Conservation (phyloP, 805 yeast genomes). For the Saturnispora mendoncae region DNA sequence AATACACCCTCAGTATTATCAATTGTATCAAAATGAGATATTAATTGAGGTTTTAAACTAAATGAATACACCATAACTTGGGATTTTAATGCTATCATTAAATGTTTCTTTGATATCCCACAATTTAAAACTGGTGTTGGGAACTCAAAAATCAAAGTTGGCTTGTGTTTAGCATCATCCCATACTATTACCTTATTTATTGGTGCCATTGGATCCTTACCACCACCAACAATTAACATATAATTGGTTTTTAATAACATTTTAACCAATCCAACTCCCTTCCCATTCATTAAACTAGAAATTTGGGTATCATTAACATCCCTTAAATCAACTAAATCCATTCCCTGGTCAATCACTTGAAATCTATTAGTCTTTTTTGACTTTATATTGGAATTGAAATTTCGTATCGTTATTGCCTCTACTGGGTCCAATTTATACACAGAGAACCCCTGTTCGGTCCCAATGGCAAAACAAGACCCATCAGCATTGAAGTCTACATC, state of each 20-base stretch:
- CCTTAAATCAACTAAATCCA: not conserved
- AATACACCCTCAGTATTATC: conserved; percentile 58
- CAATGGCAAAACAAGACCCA: conserved; percentile 79
- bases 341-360: not conserved
- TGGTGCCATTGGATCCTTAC: conserved; percentile 68
- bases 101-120: conserved; percentile 62
- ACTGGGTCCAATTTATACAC: conserved; percentile 86
- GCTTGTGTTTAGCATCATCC: conserved; percentile 80
- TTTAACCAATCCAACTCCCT: conserved; percentile 65
- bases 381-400: conserved; percentile 23
- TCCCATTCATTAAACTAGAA: conserved; percentile 14
- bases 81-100: conserved; percentile 61
- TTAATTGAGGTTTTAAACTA: conserved; percentile 64
- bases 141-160: conserved; percentile 67
- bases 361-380: not conserved
- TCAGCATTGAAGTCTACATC: conserved; percentile 79
- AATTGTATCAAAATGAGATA: conserved; percentile 56
- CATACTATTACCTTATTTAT: conserved; percentile 75
- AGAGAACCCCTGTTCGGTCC: conserved; percentile 71
- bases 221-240: conserved; percentile 82
- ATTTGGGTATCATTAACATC: not conserved
- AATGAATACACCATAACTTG: conserved; percentile 72
- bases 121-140: conserved; percentile 68
- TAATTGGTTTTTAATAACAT: conserved; percentile 91
- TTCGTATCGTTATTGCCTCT: conserved; percentile 60